These are phyloP conservation scores for Hordeum pubiflorum DNA, from an alignment of 202 grass and related monocot species.

Conservation along the genomic window DNA sequence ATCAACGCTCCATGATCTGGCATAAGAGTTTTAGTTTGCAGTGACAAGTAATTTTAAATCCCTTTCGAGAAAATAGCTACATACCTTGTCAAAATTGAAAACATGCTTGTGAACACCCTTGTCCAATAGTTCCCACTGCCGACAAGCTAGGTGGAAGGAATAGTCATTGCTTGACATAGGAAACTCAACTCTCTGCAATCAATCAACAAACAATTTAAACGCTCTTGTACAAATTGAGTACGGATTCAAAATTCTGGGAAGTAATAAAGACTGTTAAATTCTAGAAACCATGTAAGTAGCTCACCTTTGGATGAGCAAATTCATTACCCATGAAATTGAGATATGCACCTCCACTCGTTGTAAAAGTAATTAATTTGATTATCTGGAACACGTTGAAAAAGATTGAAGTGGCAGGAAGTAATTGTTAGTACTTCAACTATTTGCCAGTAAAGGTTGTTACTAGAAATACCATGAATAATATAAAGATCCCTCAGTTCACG, in stretches of 20 bases:
- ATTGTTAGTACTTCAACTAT: slow-evolving; percentile 9
- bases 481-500: neutral
- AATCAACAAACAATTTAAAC: slow-evolving; percentile 19
- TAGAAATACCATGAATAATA: neutral
- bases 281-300: slow-evolving; percentile 11
- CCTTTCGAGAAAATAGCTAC: neutral
- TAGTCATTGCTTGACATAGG: slow-evolving; percentile 83
- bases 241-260: slow-evolving; percentile 11
- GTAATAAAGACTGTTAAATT: neutral
- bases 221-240: neutral
- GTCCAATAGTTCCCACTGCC: slow-evolving; percentile 71
- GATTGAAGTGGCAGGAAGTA: neutral
- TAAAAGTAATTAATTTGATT: slow-evolving; percentile 90
- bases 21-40: neutral
- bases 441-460: neutral
- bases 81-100: slow-evolving; percentile 75
- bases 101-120: slow-evolving; percentile 54
- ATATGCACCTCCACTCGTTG: slow-evolving; percentile 65
- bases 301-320: slow-evolving; percentile 90
- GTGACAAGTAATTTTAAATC: neutral
- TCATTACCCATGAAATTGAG: slow-evolving; percentile 99
- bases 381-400: slow-evolving; percentile 54
- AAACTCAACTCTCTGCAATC: slow-evolving; percentile 85
- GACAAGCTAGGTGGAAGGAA: slow-evolving; percentile 66
- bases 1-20: neutral